Conservation (phyloP, 139 green algal genomes). For the Spirogloea muscicola region DNA sequence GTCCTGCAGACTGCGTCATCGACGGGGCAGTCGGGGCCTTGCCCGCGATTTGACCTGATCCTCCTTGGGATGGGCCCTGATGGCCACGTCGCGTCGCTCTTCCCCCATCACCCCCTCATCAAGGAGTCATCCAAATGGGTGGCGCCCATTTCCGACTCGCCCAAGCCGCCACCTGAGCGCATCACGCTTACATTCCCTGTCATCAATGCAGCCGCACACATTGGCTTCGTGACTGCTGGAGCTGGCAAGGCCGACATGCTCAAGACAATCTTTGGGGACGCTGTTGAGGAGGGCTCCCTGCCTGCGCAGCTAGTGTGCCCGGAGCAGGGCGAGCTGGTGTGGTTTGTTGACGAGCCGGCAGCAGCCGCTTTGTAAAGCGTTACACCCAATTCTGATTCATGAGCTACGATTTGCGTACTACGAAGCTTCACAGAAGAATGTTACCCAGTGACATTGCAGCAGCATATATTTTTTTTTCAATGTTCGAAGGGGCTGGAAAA, state of each 20-base stretch:
- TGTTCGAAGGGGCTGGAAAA: too few species aligned
- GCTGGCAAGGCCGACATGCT: conserved; percentile 21
- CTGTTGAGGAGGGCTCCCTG: conserved; percentile 28
- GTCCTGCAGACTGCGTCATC: too few species aligned
- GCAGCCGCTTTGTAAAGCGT: too few species aligned
- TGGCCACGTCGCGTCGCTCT: conserved; percentile 95
- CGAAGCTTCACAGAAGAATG: too few species aligned
- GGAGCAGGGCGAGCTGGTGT: conserved; percentile 2
- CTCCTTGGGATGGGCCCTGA: conserved; percentile 89
- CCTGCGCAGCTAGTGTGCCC: conserved; percentile 42
- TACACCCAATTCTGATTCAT: too few species aligned
- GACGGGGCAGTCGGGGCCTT: background rate
- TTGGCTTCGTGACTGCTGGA: conserved; percentile 11
- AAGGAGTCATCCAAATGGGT: conserved; percentile 67
- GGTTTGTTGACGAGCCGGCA: conserved; percentile 29
- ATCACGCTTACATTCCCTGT: conserved; percentile 77
- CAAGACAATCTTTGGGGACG: background rate
- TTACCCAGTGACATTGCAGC: too few species aligned
- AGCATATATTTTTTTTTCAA: too few species aligned
- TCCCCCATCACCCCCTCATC: conserved; percentile 67
- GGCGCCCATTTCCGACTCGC: conserved; percentile 80
- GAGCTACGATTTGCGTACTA: too few species aligned
- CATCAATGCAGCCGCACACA: conserved; percentile 41
- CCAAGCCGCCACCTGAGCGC: conserved; percentile 92
- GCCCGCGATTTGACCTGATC: conserved; percentile 29